Conservation (phyloP, 345 rosid species). For the Boechera stricta region DNA sequence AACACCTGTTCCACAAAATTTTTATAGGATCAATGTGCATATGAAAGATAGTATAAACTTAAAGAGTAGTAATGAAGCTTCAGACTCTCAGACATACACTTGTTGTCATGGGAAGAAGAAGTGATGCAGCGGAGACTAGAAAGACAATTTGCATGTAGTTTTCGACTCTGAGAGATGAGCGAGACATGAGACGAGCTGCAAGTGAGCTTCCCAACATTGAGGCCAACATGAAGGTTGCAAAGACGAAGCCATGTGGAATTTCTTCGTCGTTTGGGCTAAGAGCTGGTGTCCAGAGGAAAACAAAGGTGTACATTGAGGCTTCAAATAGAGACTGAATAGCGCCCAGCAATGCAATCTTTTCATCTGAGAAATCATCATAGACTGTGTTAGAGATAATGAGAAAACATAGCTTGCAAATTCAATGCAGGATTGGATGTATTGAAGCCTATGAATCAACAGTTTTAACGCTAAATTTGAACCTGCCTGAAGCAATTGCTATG, state of each 20-base stretch:
- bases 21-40: conserved; percentile 18
- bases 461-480: conserved; percentile 30
- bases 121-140: conserved; percentile 66
- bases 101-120: conserved; percentile 78
- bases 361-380: conserved; percentile 57
- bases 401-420: conserved; percentile 23
- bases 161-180: conserved; percentile 72
- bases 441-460: background rate
- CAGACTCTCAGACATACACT: conserved; percentile 53
- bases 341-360: conserved; percentile 91
- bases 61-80: conserved; percentile 2
- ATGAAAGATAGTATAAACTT: background rate
- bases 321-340: conserved; percentile 98
- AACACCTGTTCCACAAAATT: conserved; percentile 58
- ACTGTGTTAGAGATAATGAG: conserved; percentile 15
- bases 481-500: conserved; percentile 94
- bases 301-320: conserved; percentile 99
- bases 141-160: conserved; percentile 95
- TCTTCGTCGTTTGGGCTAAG: conserved; percentile 89
- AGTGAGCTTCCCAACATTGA: conserved; percentile 98
- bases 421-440: background rate
- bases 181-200: conserved; percentile 89
- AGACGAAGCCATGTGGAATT: conserved; percentile 95
- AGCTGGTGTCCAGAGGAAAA: conserved; percentile 98
- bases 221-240: conserved; percentile 97